Percentiles rank a stretch among this genome's conserved stretches.
Evolutionary conservation across 1,284 basidiomycete species (phyloP).

Genomic region (Schizophyllum commune): DNA sequence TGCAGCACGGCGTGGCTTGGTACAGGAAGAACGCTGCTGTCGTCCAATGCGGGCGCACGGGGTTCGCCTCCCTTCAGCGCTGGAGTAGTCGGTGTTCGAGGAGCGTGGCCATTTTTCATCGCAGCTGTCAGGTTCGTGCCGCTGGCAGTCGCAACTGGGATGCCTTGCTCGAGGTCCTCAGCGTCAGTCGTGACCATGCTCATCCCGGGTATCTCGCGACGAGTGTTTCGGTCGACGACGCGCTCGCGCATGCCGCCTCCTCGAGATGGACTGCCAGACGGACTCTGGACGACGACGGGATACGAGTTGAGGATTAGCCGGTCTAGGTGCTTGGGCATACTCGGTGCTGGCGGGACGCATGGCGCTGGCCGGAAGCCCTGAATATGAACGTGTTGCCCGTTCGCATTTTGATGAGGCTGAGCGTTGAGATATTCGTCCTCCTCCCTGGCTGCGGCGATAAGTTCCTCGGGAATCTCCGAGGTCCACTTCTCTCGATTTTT

Average conservation of each 20-base stretch:
- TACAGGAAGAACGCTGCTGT: constrained; percentile 88
- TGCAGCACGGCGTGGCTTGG: constrained; percentile 94
- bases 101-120: background rate
- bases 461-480: constrained; percentile 61
- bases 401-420: constrained; percentile 20
- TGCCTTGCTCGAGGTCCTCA: constrained; percentile 11
- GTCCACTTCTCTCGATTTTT: constrained; percentile 52
- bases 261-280: constrained; percentile 17
- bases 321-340: constrained; percentile 86
- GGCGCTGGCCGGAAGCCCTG: constrained; percentile 51
- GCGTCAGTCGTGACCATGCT: constrained; percentile 6
- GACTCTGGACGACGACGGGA: constrained; percentile 18
- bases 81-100: constrained; percentile 16
- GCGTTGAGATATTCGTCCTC: constrained; percentile 69
- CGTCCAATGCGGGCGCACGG: constrained; percentile 53
- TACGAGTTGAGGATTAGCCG: constrained; percentile 84
- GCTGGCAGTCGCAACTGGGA: constrained; percentile 34
- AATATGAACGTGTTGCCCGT: constrained; percentile 13
- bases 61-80: constrained; percentile 6
- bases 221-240: constrained; percentile 6
- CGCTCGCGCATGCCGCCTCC: constrained; percentile 17
- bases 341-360: constrained; percentile 78
- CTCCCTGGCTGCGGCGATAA: constrained; percentile 73
- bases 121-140: constrained; percentile 28
- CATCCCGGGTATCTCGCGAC: constrained; percentile 2